Evolutionary conservation across 2,329 filamentous ascomycete genomes (phyloP).

Genomic region (Zasmidium angulare): DNA sequence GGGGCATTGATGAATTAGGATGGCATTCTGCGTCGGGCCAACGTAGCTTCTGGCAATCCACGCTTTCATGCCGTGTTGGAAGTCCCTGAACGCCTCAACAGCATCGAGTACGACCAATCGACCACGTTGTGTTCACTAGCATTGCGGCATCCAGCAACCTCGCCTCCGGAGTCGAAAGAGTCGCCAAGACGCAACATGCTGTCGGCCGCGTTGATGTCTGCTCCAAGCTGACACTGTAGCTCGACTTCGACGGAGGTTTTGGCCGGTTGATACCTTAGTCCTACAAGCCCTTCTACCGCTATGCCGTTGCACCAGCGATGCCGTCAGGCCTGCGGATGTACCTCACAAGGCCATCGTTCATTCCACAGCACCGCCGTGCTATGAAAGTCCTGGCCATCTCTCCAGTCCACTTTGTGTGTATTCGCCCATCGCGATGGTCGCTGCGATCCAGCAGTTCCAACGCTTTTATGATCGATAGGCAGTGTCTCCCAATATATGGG

Average conservation of each 20-base stretch:
- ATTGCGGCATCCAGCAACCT: neutral
- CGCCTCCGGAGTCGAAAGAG: slow-evolving; percentile 1
- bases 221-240: slow-evolving; percentile 1
- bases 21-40: neutral
- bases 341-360: slow-evolving; percentile 1
- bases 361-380: slow-evolving; percentile 1
- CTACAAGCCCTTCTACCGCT: neutral
- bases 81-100: neutral
- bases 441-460: no score
- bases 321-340: neutral
- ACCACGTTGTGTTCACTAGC: neutral
- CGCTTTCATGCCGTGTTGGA: neutral
- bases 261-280: neutral
- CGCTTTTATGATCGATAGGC: no score
- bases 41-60: neutral
- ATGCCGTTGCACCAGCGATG: neutral
- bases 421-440: no score
- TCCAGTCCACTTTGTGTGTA: no score
- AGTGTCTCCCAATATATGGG: no score
- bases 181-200: slow-evolving; percentile 1
- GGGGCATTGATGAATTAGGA: neutral
- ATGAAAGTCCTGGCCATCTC: no score
- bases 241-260: neutral
- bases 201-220: slow-evolving; percentile 1
- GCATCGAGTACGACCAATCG: neutral